phyloP scores from a whole-genome alignment of 2,329 filamentous ascomycete species.

The Fusarium duplospermum region DNA sequence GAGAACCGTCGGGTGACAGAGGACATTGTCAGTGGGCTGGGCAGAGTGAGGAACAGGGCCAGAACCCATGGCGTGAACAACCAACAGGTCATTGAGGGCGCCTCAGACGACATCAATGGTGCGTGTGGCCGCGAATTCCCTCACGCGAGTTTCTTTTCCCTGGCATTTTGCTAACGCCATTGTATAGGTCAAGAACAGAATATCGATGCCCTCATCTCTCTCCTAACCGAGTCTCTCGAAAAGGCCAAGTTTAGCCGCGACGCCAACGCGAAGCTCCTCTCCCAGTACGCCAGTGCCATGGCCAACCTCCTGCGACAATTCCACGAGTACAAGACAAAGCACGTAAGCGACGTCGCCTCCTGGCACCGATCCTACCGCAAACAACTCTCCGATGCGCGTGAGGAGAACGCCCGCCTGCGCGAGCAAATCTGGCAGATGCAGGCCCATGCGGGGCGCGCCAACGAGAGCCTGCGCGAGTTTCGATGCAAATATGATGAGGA shows the following conservation, averaged over 20 bases:
- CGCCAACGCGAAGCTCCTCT: constrained; percentile 68
- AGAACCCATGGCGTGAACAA: constrained; percentile 64
- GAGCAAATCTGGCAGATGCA: constrained; percentile 77
- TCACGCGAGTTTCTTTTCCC: not conserved
- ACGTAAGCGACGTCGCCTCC: constrained; percentile 69
- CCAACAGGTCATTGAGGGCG: constrained; percentile 67
- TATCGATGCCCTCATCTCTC: constrained; percentile 70
- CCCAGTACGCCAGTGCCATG: constrained; percentile 68
- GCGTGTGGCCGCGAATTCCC: constrained; percentile 29
- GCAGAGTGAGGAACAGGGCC: constrained; percentile 69
- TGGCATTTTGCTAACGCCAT: not conserved
- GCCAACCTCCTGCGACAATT: constrained; percentile 71
- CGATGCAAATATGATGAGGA: constrained; percentile 68
- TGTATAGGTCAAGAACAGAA: constrained; percentile 66
- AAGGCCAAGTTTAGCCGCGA: constrained; percentile 70
- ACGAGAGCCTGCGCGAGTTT: constrained; percentile 68
- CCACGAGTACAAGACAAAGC: constrained; percentile 73
- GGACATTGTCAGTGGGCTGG: constrained; percentile 72
- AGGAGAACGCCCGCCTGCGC: constrained; percentile 71
- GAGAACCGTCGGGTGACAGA: constrained; percentile 72
- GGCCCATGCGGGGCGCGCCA: constrained; percentile 67
- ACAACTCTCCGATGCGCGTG: constrained; percentile 73
- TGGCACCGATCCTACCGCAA: constrained; percentile 76
- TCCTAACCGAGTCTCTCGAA: constrained; percentile 71
- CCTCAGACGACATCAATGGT: constrained; percentile 69